Base-by-base conservation (phyloP, 805 yeast species). In the Metschnikowia henanensis region DNA sequence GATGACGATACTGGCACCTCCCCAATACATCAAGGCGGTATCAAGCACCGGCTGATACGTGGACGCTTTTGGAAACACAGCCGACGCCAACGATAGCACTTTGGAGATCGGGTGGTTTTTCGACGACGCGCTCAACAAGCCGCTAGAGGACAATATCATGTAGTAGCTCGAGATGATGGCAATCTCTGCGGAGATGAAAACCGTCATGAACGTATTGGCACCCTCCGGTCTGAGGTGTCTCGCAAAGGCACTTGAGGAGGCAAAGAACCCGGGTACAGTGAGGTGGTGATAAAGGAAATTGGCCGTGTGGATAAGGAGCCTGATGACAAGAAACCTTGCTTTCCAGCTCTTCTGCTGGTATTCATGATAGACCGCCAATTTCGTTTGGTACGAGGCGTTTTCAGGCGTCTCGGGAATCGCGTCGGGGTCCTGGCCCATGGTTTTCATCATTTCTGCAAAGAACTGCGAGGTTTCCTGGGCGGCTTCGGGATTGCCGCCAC, bases 251-350 rank as follows among this genome's bases (percentile, higher is more conserved):
- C 59, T 55, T 3, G 64, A 50, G 19, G 69, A 57, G 13, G 66
- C 58, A 4, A 55, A 52, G 35, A 71, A 61, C 15, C 56, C 46
- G 6, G 44, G 45, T 25, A 52, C 41, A n/a, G 41, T 46, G 12
- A 45, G 8, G 49, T 49, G 68, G 51, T 71, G 72, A 54, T 68
- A 70, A 36, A 58, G 35, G 55, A 71, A 71, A 45, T 66, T 70
- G 36, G 47, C 29, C 25, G 62, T 38, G 10, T 61, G 61, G 6
- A 55, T 46, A 3, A 60, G 3, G 42, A 53, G 58, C 35, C 76
- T 59, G 18, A 63, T 45, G 17, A 67, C 36, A 29, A 70, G 56
- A 41, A 69, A 68, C 17, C 61, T 52, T 43, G 60, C 62, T 45
- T 64, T 62, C 64, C 62, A 62, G 30, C 41, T 39, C 30, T 56